Percentiles rank a stretch among this genome's conserved stretches.
Evolutionary conservation across 2,329 filamentous ascomycete species (phyloP).

Genomic region (Aspergillus thermomutatus): DNA sequence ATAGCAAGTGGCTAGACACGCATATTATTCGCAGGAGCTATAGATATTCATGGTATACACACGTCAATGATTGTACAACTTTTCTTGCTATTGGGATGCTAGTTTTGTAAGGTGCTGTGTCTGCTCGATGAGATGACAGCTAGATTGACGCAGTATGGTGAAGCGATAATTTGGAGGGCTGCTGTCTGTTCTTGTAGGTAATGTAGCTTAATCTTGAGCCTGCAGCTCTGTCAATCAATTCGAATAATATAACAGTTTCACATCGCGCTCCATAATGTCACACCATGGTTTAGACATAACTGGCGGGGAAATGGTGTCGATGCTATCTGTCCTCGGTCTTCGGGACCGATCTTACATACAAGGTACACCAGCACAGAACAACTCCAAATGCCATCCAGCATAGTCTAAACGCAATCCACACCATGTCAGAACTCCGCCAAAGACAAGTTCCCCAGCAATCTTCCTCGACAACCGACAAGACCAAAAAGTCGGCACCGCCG

Average conservation of each 20-base stretch:
- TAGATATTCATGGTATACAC: neutral
- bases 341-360: neutral
- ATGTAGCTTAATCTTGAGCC: neutral
- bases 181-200: neutral
- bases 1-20: neutral
- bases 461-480: constrained; percentile 4
- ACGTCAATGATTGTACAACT: neutral
- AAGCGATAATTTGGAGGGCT: neutral
- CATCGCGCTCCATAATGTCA: neutral
- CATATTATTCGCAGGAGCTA: neutral
- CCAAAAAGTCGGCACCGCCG: constrained; percentile 6
- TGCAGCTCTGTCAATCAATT: neutral
- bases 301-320: neutral
- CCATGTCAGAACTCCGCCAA: constrained; percentile 32
- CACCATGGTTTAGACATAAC: neutral
- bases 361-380: neutral
- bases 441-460: constrained; percentile 19
- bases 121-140: neutral
- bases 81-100: neutral
- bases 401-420: neutral
- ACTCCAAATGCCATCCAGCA: neutral
- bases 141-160: neutral
- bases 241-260: neutral
- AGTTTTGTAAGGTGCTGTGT: neutral
- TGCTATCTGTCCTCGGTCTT: neutral